Percentiles rank a stretch among this genome's conserved stretches.
These are phyloP conservation scores for Porcisia deanei DNA, from an alignment of 208 protist species.

Conservation along the genomic window DNA sequence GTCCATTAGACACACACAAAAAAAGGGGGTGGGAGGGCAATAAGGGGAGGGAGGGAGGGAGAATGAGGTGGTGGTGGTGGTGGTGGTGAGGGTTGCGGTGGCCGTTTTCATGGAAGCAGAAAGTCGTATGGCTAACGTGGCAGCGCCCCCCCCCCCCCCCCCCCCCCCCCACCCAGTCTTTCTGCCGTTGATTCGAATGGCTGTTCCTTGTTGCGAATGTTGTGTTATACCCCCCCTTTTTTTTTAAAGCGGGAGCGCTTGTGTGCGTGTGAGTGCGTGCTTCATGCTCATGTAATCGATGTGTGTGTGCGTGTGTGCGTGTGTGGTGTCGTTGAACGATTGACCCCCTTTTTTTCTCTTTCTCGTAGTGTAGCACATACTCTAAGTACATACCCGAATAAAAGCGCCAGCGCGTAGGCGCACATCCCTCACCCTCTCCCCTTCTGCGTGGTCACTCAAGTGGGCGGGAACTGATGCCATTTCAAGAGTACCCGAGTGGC, in stretches of 20 bases:
- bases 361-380: slow-evolving; percentile 15
- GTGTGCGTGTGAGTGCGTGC: background rate
- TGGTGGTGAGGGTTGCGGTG: too few relatives aligned
- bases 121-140: too few relatives aligned
- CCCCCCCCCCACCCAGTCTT: too few relatives aligned
- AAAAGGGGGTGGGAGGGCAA: too few relatives aligned
- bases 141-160: too few relatives aligned
- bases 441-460: background rate
- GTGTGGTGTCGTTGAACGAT: background rate
- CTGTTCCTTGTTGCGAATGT: background rate
- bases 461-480: background rate
- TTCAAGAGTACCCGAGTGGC: background rate
- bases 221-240: background rate
- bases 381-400: slow-evolving; percentile 9
- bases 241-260: background rate
- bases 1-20: too few relatives aligned
- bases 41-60: too few relatives aligned
- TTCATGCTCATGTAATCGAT: background rate
- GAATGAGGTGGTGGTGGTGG: too few relatives aligned
- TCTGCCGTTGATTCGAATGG: too few relatives aligned
- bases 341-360: background rate
- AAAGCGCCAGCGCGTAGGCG: slow-evolving; percentile 2
- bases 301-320: slow-evolving; percentile 1
- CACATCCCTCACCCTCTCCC: too few relatives aligned
- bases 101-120: too few relatives aligned